phyloP scores from a whole-genome alignment of 805 yeast genomes.

The Kurtzmaniella fragi region DNA sequence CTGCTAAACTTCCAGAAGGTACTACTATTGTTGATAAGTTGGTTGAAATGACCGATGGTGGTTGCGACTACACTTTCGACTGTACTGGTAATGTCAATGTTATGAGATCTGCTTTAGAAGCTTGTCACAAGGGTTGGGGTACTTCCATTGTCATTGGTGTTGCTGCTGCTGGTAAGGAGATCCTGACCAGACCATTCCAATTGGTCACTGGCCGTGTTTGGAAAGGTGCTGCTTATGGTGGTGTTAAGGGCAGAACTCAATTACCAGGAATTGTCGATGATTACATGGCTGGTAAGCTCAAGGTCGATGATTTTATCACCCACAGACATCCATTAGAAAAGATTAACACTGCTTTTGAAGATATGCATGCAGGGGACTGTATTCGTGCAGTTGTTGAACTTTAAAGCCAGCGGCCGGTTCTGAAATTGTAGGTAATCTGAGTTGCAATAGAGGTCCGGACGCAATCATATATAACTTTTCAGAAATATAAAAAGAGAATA shows the following conservation, averaged over 20 bases:
- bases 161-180: conserved; percentile 97
- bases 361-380: conserved; percentile 91
- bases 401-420: conserved; percentile 17
- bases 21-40: conserved; percentile 75
- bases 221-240: conserved; percentile 99
- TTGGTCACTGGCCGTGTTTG: conserved; percentile 98
- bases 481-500: no score
- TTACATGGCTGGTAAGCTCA: conserved; percentile 73
- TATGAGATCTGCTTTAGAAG: conserved; percentile 94
- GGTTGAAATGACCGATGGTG: conserved; percentile 92
- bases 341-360: conserved; percentile 88
- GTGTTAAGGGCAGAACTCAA: conserved; percentile 96
- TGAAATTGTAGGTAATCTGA: background rate
- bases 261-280: conserved; percentile 86
- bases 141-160: conserved; percentile 93
- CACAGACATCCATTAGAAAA: conserved; percentile 74
- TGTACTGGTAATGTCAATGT: conserved; percentile 95
- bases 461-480: no score
- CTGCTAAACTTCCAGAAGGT: conserved; percentile 69
- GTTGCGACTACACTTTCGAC: conserved; percentile 93
- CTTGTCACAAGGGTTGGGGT: conserved; percentile 99
- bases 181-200: conserved; percentile 96
- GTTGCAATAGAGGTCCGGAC: no score
- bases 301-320: conserved; percentile 93
- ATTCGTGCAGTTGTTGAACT: conserved; percentile 82